Evolutionary conservation across 345 rosid genomes (phyloP), one percentile per base, ranked within the genome.

Genomic region (Crucihimalaya himalaica): DNA sequence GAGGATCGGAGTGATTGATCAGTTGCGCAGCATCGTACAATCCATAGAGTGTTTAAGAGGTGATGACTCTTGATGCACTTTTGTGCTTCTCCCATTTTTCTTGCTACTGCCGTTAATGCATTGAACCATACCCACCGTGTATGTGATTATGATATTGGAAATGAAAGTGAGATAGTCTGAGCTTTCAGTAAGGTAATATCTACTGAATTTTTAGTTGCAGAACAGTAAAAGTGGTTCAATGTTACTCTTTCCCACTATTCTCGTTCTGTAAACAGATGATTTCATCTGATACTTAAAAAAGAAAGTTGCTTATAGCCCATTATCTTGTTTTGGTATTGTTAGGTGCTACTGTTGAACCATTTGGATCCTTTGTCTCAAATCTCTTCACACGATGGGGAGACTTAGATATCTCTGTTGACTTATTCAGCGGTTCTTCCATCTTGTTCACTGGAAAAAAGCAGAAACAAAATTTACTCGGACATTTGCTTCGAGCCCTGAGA

Each of bases 261-360:
- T 43, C 15, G n/a, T 21, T 46, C 46, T 57, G 65, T 57, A 46
- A 21, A 21, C 58, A 35, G 47, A n/a, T 29, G 1, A 8, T n/a
- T n/a, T n/a, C 6, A 40, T 39, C 46, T 34, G 35, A 60, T 57
- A 34, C 23, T 35, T 3, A 1, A 0, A 9, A 15, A 40, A 37
- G 39, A 37, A 37, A 37, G 14, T 37, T 61, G 39, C 76, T 62
- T 37, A 43, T 58, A 58, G 19, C 11, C 1, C 10, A 25, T 54
- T 54, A 9, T 13, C 21, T 51, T 51, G 29, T 64, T 39, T 5
- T 72, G 58, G 29, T 48, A 46, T 35, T 67, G 37, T 31, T 84
- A 94, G 98, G 95, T 80, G 95, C 98, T 70, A 86, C 87, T 27
- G 86, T 91, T 76, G 87, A 89, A 76, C 94, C 97, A 39, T 94